These are phyloP conservation scores for Acanthamoeba royreba DNA, from an alignment of 208 protist species.

Conservation along the genomic window DNA sequence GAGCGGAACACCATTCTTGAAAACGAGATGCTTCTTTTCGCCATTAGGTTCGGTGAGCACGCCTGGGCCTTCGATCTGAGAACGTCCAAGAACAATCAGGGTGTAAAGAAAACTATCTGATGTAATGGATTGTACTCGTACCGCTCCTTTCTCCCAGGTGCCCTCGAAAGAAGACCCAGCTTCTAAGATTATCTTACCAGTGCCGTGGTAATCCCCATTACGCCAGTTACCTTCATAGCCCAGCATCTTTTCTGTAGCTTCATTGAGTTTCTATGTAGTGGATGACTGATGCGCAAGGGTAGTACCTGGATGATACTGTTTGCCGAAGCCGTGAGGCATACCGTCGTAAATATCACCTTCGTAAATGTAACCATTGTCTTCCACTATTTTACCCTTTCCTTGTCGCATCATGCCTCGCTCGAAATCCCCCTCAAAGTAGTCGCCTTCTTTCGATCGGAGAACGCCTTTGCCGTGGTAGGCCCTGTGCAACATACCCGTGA, in stretches of 20 bases:
- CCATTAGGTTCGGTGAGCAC: background rate
- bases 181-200: background rate
- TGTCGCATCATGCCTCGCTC: conserved; percentile 11
- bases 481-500: background rate
- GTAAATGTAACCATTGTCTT: background rate
- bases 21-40: background rate
- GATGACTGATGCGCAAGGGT: background rate
- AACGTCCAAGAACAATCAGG: background rate
- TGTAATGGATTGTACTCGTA: no score
- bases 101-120: no score
- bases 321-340: background rate
- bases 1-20: background rate
- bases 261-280: background rate
- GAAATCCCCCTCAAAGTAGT: background rate
- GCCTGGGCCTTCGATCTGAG: background rate
- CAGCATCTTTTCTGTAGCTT: background rate
- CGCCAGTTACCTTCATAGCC: background rate
- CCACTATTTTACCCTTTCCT: background rate
- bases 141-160: background rate
- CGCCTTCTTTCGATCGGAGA: background rate
- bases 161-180: background rate
- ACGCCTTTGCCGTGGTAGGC: background rate
- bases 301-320: conserved; percentile 3
- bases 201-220: background rate
- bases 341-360: background rate